Base-by-base conservation (phyloP, 2,329 filamentous ascomycete genomes). In the Fusarium heterosporum region DNA sequence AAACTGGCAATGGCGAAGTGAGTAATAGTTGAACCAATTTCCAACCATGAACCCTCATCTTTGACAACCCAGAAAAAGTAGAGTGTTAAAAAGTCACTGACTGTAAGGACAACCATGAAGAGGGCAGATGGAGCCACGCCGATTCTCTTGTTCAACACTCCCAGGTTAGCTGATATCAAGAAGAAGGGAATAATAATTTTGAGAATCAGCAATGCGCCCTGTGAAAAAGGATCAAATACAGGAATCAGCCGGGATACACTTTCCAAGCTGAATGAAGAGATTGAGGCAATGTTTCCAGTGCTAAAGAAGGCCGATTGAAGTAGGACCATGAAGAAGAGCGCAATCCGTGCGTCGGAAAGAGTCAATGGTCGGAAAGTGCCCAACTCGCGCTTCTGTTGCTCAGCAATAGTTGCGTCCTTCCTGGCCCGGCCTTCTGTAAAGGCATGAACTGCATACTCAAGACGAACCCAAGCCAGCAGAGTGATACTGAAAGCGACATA, bases 41-140 rank as follows among this genome's bases (percentile, higher is more conserved):
- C 96, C 61, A 99, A 81, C 96, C 96, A 99, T 22, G 91, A 96
- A 0, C 96, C 96, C 76, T 99, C 96, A 72, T 99, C 96, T 73
- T 91, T 92, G 43, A 99, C 96, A 72, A 97, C 93, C 89, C 93
- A 99, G 80, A 99, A 99, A 82, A 99, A 99, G 73, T 96, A 93
- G 51, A 99, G 84, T 5, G 96, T 98, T 76, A 98, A 84, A 48
- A 97, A 88, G 76, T 99, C 96, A 62, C 91, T 94, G 50, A 96
- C 87, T 1, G 91, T 92, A 88, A 97, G 97, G 49, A 97, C 93
- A 3, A 95, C 82, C 90, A 97, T 97, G 80, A 98, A 97, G 6
- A 99, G 82, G 8, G 93, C 93, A 38, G 91, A 93, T 0, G 93
- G 94, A 10, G 93, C 91, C 0, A 99, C 90, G 16, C 92, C 90